Evolutionary conservation across 2,329 filamentous ascomycete species (phyloP).

Genomic region (Colletotrichum euphorbiae): DNA sequence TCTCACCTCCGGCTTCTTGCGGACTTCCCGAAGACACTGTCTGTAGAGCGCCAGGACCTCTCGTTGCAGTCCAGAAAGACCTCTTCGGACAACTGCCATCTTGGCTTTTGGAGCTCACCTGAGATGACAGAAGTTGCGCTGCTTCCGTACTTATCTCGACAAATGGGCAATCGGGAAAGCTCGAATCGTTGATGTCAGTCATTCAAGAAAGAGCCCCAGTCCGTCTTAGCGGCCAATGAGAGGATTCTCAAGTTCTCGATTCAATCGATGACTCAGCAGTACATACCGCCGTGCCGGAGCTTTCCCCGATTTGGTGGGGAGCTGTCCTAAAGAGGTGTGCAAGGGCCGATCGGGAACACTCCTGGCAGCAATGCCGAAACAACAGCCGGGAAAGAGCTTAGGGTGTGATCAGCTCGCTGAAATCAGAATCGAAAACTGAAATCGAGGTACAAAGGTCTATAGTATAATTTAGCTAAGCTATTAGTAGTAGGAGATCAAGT

Average conservation of each 20-base stretch:
- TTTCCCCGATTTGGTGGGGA: constrained; percentile 16
- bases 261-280: constrained; percentile 25
- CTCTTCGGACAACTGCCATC: constrained; percentile 36
- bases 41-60: constrained; percentile 90
- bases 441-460: no score
- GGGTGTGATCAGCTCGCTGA: no score
- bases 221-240: constrained; percentile 7
- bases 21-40: constrained; percentile 82
- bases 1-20: constrained; percentile 80
- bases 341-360: background rate
- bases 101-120: background rate
- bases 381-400: constrained; percentile 21
- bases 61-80: constrained; percentile 87
- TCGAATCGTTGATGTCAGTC: constrained; percentile 33
- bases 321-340: constrained; percentile 9
- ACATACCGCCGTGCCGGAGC: background rate
- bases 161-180: background rate
- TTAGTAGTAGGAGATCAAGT: no score
- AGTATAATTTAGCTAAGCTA: no score
- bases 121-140: constrained; percentile 3
- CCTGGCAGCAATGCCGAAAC: constrained; percentile 11
- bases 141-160: constrained; percentile 4
- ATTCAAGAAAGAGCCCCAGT: background rate
- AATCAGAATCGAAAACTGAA: no score
- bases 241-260: background rate